Evolutionary conservation across 1,284 basidiomycete species (phyloP).

Genomic region (Wallemia mellicola): DNA sequence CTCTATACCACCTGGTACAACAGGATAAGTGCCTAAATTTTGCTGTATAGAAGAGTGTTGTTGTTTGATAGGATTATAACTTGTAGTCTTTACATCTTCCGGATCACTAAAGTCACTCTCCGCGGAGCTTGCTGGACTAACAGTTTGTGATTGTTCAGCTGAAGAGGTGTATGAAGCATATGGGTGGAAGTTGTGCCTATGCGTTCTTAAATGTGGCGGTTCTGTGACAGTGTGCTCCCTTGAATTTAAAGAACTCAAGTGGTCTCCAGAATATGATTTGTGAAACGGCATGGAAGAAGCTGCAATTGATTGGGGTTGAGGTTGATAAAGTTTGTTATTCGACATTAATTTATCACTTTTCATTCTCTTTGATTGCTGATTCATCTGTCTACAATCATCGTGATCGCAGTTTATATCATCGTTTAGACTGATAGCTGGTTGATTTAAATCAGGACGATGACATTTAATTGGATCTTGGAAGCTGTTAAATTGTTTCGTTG

Average conservation of each 20-base stretch:
- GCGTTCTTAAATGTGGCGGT: not conserved
- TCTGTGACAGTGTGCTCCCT: not conserved
- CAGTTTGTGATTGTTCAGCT: not conserved
- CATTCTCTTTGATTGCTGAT: not conserved
- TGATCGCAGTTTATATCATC: constrained; percentile 1
- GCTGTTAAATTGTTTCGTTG: not conserved
- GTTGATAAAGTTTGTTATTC: not conserved
- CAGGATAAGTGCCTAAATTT: not conserved
- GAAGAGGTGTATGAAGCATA: not conserved
- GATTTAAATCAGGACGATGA: not conserved
- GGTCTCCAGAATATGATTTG: not conserved
- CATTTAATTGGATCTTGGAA: not conserved
- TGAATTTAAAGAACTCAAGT: not conserved
- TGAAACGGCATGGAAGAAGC: not conserved
- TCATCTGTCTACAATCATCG: not conserved
- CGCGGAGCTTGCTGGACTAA: not conserved
- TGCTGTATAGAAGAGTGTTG: not conserved
- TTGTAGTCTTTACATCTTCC: not conserved
- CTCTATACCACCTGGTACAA: not conserved
- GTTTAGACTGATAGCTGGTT: not conserved
- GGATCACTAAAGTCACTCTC: not conserved
- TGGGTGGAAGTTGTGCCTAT: not conserved
- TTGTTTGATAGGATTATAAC: not conserved
- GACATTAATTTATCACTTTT: not conserved
- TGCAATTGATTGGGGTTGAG: not conserved